Conservation (phyloP, 108 stramenopile genomes). For the Cyclotella distinguenda region DNA sequence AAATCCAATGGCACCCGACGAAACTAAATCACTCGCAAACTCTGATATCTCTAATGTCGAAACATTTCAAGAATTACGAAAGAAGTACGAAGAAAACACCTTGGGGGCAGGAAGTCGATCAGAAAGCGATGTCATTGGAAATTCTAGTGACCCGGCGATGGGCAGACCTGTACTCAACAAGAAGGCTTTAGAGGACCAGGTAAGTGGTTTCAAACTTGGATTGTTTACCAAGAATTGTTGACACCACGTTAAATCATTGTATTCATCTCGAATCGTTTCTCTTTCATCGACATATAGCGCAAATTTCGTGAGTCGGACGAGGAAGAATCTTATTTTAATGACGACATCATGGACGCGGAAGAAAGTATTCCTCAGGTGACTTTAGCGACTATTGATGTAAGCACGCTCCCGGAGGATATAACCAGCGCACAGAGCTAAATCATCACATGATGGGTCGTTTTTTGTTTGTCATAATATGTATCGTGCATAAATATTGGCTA, state of each 20-base stretch:
- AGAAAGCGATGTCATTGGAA: too few species aligned
- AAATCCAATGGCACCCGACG: slow-evolving; percentile 8
- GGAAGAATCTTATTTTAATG: slow-evolving; percentile 85
- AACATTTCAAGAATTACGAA: slow-evolving; percentile 71
- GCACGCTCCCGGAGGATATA: not conserved
- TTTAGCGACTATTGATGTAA: not conserved
- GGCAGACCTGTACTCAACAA: slow-evolving; percentile 43
- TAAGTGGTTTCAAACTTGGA: slow-evolving; percentile 8
- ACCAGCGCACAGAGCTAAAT: slow-evolving; percentile 3
- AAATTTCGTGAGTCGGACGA: slow-evolving; percentile 80
- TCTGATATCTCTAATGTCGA: slow-evolving; percentile 77
- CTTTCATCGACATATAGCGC: slow-evolving; percentile 19
- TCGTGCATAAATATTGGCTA: slow-evolving; percentile 6
- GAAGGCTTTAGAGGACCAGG: slow-evolving; percentile 74
- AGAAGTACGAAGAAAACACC: slow-evolving; percentile 59
- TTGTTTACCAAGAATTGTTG: not conserved
- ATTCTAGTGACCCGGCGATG: slow-evolving; percentile 9
- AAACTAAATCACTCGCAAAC: slow-evolving; percentile 63
- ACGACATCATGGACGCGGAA: slow-evolving; percentile 56
- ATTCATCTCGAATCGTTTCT: not conserved
- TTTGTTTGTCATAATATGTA: not conserved
- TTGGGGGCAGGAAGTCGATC: not conserved
- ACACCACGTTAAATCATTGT: not conserved
- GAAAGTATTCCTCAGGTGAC: not conserved
- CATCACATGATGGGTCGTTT: not conserved